Percentiles rank a stretch among this genome's conserved stretches.
Conservation (phyloP, 2,329 filamentous ascomycete genomes). For the Akanthomyces muscarius region DNA sequence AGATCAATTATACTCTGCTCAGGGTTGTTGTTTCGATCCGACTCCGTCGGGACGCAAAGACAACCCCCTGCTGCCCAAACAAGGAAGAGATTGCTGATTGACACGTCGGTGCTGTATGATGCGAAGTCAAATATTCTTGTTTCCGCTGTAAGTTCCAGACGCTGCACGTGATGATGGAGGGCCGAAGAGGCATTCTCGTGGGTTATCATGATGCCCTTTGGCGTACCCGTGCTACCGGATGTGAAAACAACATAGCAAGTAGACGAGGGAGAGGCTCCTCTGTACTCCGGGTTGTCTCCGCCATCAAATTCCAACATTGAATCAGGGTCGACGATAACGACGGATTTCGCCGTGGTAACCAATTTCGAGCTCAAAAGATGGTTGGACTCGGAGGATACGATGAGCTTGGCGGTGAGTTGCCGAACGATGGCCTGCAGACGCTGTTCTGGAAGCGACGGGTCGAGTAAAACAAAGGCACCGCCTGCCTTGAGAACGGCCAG, state of each 20-base stretch:
- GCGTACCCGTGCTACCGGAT: neutral
- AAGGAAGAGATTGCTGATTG: neutral
- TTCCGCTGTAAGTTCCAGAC: neutral
- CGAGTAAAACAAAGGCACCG: constrained; percentile 22
- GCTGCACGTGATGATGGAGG: neutral
- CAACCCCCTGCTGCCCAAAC: neutral
- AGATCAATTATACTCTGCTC: neutral
- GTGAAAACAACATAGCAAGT: neutral
- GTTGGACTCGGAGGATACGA: neutral
- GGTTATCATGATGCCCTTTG: neutral
- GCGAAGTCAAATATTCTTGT: neutral
- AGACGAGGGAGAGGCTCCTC: neutral
- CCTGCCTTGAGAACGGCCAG: constrained; percentile 25
- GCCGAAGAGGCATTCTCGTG: neutral
- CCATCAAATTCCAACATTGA: too few relatives aligned
- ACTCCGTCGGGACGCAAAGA: neutral
- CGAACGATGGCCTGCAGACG: too few relatives aligned
- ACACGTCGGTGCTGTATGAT: neutral
- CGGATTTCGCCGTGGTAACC: too few relatives aligned
- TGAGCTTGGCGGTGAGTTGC: too few relatives aligned
- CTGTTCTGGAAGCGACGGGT: constrained; percentile 6
- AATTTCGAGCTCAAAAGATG: neutral
- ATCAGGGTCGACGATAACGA: too few relatives aligned
- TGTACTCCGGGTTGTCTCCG: neutral
- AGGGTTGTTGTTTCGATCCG: neutral